These are phyloP conservation scores for Coelastrella sp. DNA, from an alignment of 139 green algal genomes.

Conservation along the genomic window DNA sequence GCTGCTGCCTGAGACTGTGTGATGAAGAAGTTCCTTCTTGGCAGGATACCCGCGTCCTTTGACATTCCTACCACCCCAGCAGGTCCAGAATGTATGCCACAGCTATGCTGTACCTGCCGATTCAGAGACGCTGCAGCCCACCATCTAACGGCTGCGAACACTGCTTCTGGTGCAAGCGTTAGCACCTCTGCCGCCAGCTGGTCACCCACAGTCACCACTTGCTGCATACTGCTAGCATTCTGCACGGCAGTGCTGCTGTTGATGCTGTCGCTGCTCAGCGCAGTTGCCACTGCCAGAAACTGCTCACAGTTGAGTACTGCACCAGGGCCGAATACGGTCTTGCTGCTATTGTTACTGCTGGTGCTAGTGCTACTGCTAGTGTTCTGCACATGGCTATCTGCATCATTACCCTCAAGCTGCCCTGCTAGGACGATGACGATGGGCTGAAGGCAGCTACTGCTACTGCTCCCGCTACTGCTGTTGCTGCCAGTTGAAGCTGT, in stretches of 20 bases:
- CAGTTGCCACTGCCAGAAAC: neutral
- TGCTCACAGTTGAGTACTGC: neutral
- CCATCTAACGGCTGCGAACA: neutral
- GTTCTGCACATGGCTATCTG: neutral
- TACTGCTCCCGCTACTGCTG: neutral
- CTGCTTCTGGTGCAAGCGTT: neutral
- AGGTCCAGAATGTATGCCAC: too few species aligned
- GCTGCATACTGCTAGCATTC: too few species aligned
- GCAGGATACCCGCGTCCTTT: too few species aligned
- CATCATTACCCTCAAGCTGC: neutral
- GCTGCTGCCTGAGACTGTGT: neutral
- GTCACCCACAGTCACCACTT: neutral
- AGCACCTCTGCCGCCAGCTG: slow-evolving; percentile 21
- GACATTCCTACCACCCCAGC: too few species aligned
- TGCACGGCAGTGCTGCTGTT: neutral
- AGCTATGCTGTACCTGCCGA: too few species aligned
- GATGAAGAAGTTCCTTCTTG: neutral
- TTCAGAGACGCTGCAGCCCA: neutral
- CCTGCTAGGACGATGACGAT: slow-evolving; percentile 3
- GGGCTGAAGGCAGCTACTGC: neutral
- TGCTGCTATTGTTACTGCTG: neutral
- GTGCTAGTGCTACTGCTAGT: neutral
- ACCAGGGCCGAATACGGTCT: neutral
- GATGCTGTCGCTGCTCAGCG: neutral
- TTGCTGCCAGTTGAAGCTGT: neutral